phyloP scores from a whole-genome alignment of 2,329 filamentous ascomycete genomes.

The Pezicula rhizophila region DNA sequence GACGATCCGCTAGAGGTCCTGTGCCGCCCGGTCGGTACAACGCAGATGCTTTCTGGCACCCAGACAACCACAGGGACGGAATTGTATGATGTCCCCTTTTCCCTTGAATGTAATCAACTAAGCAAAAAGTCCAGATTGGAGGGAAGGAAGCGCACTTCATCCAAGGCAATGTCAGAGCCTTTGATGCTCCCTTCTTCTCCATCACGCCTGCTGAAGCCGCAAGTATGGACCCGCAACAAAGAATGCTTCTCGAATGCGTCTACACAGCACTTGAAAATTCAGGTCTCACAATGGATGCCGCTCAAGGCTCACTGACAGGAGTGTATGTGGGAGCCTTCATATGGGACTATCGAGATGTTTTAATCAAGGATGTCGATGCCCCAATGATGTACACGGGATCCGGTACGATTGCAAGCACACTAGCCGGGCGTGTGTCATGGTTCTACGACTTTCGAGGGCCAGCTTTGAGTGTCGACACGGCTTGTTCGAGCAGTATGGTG shows the following conservation, averaged over 20 bases:
- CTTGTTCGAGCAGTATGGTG: conserved; percentile 49
- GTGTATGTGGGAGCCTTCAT: conserved; percentile 28
- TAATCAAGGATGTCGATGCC: not conserved
- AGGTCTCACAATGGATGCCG: conserved; percentile 11
- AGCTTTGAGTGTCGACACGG: conserved; percentile 30
- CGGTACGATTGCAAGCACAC: conserved; percentile 31
- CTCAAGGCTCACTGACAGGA: conserved; percentile 11
- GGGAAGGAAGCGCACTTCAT: not conserved
- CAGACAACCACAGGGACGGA: conserved; percentile 21
- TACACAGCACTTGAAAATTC: conserved; percentile 53
- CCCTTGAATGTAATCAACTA: not conserved
- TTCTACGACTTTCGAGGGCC: conserved; percentile 47
- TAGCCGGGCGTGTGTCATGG: conserved; percentile 48
- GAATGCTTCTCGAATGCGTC: conserved; percentile 65
- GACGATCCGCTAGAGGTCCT: conserved; percentile 21
- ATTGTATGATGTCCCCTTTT: conserved; percentile 1
- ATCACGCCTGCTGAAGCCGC: conserved; percentile 74
- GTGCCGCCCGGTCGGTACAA: conserved; percentile 26
- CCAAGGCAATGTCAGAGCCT: conserved; percentile 59
- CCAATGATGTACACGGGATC: conserved; percentile 9
- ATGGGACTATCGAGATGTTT: conserved; percentile 10
- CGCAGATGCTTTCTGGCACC: conserved; percentile 26
- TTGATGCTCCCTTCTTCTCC: conserved; percentile 49
- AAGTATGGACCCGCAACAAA: conserved; percentile 73
- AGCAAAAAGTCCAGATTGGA: not conserved